Conservation (phyloP, 768 basidiomycete genomes). For the Mrakia frigida region DNA sequence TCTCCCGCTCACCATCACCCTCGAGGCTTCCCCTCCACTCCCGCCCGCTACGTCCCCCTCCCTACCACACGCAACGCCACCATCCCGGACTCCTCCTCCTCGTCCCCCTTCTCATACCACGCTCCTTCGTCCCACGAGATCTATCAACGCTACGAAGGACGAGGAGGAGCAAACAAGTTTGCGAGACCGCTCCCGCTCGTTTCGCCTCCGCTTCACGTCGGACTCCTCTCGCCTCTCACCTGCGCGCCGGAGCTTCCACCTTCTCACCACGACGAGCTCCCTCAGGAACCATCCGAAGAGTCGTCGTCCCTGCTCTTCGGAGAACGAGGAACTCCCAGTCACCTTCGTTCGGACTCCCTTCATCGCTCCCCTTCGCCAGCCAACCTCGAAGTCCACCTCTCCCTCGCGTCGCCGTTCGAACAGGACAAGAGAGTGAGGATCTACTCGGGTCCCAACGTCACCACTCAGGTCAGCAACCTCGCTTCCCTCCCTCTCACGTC, state of each 20-base stretch:
- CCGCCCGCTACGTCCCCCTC: background rate
- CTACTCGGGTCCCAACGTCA: background rate
- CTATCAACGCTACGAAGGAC: background rate
- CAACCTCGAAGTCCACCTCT: conserved; percentile 4
- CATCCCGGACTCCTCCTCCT: background rate
- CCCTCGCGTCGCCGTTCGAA: background rate
- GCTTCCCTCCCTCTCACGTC: background rate
- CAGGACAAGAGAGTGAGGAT: background rate
- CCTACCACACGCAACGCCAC: background rate
- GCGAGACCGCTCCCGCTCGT: background rate
- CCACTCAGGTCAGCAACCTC: too few species aligned
- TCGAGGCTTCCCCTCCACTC: background rate
- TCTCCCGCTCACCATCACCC: background rate
- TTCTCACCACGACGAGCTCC: too few species aligned
- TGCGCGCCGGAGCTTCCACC: too few species aligned
- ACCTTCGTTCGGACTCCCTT: too few species aligned
- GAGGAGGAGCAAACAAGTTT: background rate
- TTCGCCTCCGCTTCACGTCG: background rate
- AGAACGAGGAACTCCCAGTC: too few species aligned
- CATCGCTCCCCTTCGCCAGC: background rate
- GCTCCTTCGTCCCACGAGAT: conserved; percentile 10
- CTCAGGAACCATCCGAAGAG: too few species aligned
- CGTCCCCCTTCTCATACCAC: background rate
- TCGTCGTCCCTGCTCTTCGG: too few species aligned
- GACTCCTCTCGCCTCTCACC: too few species aligned